A percentile compares a stretch with the other conserved stretches of the same genome.
Evolutionary conservation across 257 asterid genomes (phyloP).

Genomic region (Gardenia jasminoides): DNA sequence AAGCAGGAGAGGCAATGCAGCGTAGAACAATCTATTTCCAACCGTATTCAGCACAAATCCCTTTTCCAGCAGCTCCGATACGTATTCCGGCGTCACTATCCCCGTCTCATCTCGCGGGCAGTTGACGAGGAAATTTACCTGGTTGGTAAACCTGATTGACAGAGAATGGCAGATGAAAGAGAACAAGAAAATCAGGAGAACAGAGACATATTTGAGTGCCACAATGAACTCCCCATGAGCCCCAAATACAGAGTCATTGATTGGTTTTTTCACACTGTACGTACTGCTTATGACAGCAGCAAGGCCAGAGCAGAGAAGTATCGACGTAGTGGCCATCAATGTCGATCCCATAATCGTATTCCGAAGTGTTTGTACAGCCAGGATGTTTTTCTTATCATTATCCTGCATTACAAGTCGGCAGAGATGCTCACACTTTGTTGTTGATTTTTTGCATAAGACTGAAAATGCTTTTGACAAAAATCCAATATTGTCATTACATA

Average conservation of each 20-base stretch:
- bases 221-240: conserved; percentile 92
- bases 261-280: conserved; percentile 79
- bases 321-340: conserved; percentile 90
- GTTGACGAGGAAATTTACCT: conserved; percentile 82
- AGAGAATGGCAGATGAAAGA: conserved; percentile 80
- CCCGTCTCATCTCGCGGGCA: conserved; percentile 52
- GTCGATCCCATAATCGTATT: conserved; percentile 93
- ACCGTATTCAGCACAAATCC: conserved; percentile 62
- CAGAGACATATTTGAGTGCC: conserved; percentile 71
- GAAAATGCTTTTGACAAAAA: not conserved
- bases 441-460: not conserved
- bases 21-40: conserved; percentile 79
- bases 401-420: conserved; percentile 44
- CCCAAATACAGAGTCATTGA: conserved; percentile 72
- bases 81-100: conserved; percentile 56
- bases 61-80: conserved; percentile 63
- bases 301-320: conserved; percentile 74
- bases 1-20: conserved; percentile 70
- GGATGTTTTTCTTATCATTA: conserved; percentile 86
- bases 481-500: not conserved
- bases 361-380: conserved; percentile 81
- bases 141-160: conserved; percentile 78
- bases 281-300: conserved; percentile 96
- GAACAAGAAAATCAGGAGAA: conserved; percentile 64
- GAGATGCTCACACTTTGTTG: conserved; percentile 1